Evolutionary conservation across 2,329 filamentous ascomycete species (phyloP), one percentile per base, ranked within the genome.

Genomic region (Sporothrix humicola): DNA sequence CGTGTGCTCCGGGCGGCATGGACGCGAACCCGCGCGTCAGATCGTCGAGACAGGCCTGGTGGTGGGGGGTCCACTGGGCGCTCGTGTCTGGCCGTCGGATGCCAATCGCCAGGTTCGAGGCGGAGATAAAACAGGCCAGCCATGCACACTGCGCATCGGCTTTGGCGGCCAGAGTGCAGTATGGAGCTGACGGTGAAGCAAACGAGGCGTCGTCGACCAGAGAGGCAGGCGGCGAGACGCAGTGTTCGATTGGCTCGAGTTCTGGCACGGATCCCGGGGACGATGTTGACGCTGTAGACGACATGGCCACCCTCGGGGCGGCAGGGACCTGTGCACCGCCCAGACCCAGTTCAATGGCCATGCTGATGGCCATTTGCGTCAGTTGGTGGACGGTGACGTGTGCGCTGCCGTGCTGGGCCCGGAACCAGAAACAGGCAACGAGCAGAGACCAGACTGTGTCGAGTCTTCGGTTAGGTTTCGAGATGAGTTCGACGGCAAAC

Each of bases 361-460:
- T 65, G 31, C 37, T 58, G 12, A 23, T 37, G 6, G 71, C 61
- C 71, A 72, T 72, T 31, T 72, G 37, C 15, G 71, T 52, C 5
- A 72, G 26, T 20, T 72, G 71, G n/a, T 68, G 71, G 37, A 68
- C 71, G 1, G 59, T 72, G 20, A 68, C 63, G 37, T 72, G 37
- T 0, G 71, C 59, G 23, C 71, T 65, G 37, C 61, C 71, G 31
- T 63, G 61, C 50, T 44, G 59, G 3, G 71, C 61, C 3, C 71
- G 61, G 61, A 66, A 72, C 48, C 37, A 72, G 23, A 68, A 66
- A 50, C 48, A 68, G 6, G 61, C 26, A 3, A 72, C 50, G 1
- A 72, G 61, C 50, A 72, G 61, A 20, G 71, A 59, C 71, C 71
- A 72, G 13, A 72, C 71, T 0, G 63, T 72, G 17, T 72, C 71